Base-by-base conservation (phyloP, 148 eudicot genomes). In the Persicaria tinctoria region DNA sequence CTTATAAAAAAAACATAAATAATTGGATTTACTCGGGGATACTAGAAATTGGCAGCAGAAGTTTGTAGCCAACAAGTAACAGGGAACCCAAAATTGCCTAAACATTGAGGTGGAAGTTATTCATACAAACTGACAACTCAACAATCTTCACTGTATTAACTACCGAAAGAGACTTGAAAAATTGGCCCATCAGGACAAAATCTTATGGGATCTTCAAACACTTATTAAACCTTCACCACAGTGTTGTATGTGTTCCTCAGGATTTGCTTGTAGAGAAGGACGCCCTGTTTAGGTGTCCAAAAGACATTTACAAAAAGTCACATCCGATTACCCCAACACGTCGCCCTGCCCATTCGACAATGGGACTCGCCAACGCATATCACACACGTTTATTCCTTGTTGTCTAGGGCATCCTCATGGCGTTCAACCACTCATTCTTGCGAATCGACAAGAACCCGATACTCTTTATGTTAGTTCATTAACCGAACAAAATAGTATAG, bases 351-450 rank as follows among this genome's bases (percentile, higher is more conserved):
- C 41, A 32, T 32, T 32, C 41, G 41, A 32, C 4, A 17, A 53
- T 53, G 56, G n/a, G 56, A 53, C 56, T 12, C n/a, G 56, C 56
- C 56, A 53, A 53, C 17, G n/a, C 13, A 12, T 53, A 14, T 53
- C 56, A 57, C 27, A 57, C 63, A 57, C 63, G 63, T 57, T 23
- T 7, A 17, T 57, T 57, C 63, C 63, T 57, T 57, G 63, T 18
- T 57, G 10, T 23, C 32, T 2, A 57, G 63, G 63, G 63, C 63
- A 57, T 11, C 41, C 41, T 32, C 3, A 3, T 32, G 41, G 41
- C 41, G 41, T 32, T 32, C 41, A 32, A 32, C 41, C 41, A 32
- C 41, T 32, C 41, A 32, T 32, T 32, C 41, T 32, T 2, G 41
- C 41, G 41, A 32, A 32, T 32, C 3, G 41, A 32, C 41, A 32